Base-by-base conservation (phyloP, 2,329 filamentous ascomycete genomes). In the Alternaria sp. region DNA sequence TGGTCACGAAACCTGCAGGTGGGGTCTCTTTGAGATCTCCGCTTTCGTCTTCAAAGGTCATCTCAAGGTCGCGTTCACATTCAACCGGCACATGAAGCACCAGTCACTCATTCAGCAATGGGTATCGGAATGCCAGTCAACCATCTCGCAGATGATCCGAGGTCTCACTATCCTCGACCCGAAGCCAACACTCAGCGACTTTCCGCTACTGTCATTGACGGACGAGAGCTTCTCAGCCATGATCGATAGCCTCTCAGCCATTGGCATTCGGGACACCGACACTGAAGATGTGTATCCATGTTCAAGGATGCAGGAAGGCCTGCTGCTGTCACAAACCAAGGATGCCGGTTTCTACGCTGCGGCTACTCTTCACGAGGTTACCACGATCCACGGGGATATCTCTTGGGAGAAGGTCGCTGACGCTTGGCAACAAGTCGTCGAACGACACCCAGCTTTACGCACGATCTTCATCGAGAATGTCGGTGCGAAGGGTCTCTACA, bases 1-100 rank as follows among this genome's bases (percentile, higher is more conserved):
- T 50, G 83, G 83, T 9, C 71, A 76, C 41, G 58, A 68, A 20
- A 82, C 83, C 11, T 82, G 81, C 10, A 80, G 83, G 4, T 84
- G 85, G 63, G 83, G 81, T 5, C 76, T 87, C 0, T 84, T 87
- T 60, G 85, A 87, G 64, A 84, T 86, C 41, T 84, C 84, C 0
- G 84, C 84, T 1, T 82, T 85, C 56, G 80, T 85, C 4, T 82
- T 82, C 14, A 78, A 81, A 55, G 84, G 82, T 0, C 75, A 74
- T 14, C 76, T 87, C 23, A 81, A 83, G 9, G 83, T 86, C 55
- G 82, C 81, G 0, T 86, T 87, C 69, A 83, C 84, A 0, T 86
- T 84, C 73, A 86, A 86, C 66, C 77, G 79, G 14, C 73, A 79
- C 28, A 85, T 86, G 82, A 71, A 72, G 10, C 82, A 85, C 64